These are phyloP conservation scores for Populus hybrid DNA, from an alignment of 441 rosid species.

Conservation along the genomic window DNA sequence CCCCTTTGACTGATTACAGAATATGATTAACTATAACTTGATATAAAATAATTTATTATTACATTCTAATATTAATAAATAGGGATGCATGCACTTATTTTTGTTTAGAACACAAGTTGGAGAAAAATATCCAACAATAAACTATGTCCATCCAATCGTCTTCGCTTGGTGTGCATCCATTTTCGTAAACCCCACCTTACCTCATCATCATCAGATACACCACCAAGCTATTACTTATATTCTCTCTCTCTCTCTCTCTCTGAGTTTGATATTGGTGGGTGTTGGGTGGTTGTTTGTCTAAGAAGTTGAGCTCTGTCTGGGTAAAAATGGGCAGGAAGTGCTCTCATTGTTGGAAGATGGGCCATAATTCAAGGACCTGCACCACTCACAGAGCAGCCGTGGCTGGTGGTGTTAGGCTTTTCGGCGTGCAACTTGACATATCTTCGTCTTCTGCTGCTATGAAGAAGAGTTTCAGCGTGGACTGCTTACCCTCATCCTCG, in stretches of 20 bases:
- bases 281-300: slow-evolving; percentile 10
- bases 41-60: no score
- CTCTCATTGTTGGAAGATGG: slow-evolving; percentile 80
- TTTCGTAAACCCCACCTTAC: slow-evolving; percentile 45
- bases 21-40: no score
- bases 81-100: background rate
- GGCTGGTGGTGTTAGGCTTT: slow-evolving; percentile 51
- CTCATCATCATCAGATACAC: slow-evolving; percentile 33
- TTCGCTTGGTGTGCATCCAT: slow-evolving; percentile 52
- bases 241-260: slow-evolving; percentile 5
- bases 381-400: slow-evolving; percentile 23
- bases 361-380: slow-evolving; percentile 91
- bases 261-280: slow-evolving; percentile 7
- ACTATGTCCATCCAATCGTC: slow-evolving; percentile 66
- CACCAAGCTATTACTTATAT: slow-evolving; percentile 32
- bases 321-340: slow-evolving; percentile 79
- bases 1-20: no score
- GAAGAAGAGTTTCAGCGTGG: slow-evolving; percentile 80
- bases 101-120: slow-evolving; percentile 36
- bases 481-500: slow-evolving; percentile 49
- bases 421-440: slow-evolving; percentile 73
- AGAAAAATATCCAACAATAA: slow-evolving; percentile 37
- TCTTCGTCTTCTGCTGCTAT: slow-evolving; percentile 29
- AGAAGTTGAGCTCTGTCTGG: slow-evolving; percentile 25
- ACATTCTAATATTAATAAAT: no score